Base-by-base conservation (phyloP, 2,329 filamentous ascomycete genomes). In the Botrytis porri region DNA sequence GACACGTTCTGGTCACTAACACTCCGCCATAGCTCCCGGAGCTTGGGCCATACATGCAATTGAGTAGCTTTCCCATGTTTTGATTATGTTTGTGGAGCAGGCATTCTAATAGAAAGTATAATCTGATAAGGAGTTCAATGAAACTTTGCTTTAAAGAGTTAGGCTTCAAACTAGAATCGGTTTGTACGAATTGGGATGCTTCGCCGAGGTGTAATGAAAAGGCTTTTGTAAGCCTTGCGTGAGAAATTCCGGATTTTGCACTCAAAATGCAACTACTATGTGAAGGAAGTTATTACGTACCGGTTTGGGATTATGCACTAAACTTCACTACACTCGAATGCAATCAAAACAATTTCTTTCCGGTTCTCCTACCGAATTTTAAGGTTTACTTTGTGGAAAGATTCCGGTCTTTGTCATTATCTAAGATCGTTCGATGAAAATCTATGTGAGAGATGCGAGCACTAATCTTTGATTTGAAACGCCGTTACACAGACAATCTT, bases 1-100 rank as follows among this genome's bases (percentile, higher is more conserved):
- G 64, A 54, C 45, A 66, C 45, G 35, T 66, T 66, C 51, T 54
- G 45, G 16, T 54, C 45, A 39, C 35, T 39, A 22, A 39, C 45
- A 54, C 64, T 66, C 64, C 64, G 64, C 22, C 29, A 51, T 51
- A 66, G 48, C 43, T 66, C 22, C 43, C 43, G 64, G 64, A 54
- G 64, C 64, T 66, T 66, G 64, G 64, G 25, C 64, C 64, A 54
- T 10, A 54, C 25, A 54, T 39, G 14, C 35, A 54, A 37, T 29
- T 39, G 64, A 54, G 45, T 32, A 25, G 45, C 4, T 54, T 22
- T 54, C 32, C 45, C 45, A 66, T 54, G 16, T 39, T 39, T 54
- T 66, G 14, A 66, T 66, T 7, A 54, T 39, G 45, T 54, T 54
- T 51, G 45, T 66, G 35, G 32, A 54, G 45, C 8, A 66, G 39